Percentiles rank a stretch among this genome's conserved stretches.
These are phyloP conservation scores for Parietaria judaica DNA, from an alignment of 306 rosid genomes.

Conservation along the genomic window DNA sequence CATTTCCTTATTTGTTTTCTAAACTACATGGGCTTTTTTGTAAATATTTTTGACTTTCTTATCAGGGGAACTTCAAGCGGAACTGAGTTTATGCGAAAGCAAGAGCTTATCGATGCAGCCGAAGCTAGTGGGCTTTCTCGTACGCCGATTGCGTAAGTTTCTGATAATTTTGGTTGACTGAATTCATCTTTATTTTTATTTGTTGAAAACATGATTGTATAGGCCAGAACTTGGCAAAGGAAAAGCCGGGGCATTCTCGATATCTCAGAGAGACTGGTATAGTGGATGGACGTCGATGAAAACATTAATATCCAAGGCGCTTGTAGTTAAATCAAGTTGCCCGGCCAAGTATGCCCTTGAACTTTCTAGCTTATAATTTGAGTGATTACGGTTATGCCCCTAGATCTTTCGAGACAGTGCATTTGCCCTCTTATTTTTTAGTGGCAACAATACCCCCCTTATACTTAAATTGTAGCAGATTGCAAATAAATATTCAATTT, in stretches of 20 bases:
- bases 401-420: neutral
- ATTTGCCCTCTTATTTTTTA: neutral
- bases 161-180: conserved; percentile 6
- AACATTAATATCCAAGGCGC: conserved; percentile 65
- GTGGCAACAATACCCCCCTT: no score
- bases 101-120: conserved; percentile 84
- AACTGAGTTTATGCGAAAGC: conserved; percentile 80
- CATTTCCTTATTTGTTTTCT: neutral
- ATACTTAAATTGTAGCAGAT: no score
- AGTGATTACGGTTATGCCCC: no score
- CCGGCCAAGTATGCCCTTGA: conserved; percentile 71
- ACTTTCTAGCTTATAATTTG: no score
- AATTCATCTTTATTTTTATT: conserved; percentile 10
- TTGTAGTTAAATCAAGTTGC: conserved; percentile 75
- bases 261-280: conserved; percentile 77
- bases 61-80: conserved; percentile 65
- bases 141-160: conserved; percentile 63
- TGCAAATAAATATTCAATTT: no score
- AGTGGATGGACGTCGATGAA: conserved; percentile 93
- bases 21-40: neutral
- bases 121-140: conserved; percentile 93
- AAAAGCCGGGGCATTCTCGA: conserved; percentile 44
- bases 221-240: conserved; percentile 88
- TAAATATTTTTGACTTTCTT: neutral
- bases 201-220: conserved; percentile 12